Evolutionary conservation across 108 stramenopile genomes (phyloP), one percentile per base, ranked within the genome.

Genomic region (Skeletonema grethae): DNA sequence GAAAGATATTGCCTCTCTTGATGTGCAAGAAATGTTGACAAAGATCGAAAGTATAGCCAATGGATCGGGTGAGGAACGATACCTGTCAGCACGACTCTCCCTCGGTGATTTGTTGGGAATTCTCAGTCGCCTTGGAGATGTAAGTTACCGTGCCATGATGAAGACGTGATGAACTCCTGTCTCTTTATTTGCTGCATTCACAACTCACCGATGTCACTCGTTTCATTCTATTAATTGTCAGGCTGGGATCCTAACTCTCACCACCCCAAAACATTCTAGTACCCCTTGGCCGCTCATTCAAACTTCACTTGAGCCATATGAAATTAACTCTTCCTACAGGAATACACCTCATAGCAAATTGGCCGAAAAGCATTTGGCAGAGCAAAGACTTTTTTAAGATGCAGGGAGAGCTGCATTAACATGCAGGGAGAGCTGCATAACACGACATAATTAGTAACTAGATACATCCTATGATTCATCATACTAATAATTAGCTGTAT

Each of bases 21-120:
- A 84, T 57, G 74, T 93, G 7, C 61, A 87, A 56, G 95, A 96
- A 12, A 72, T 94, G 30, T 55, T 88, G 1, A 77, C 65, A 12
- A 96, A 96, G 65, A 93, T 94, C 78, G 85, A 88, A 57, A 77
- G 81, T 4, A 82, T 96, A 32, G 81, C 87, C 5, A 84, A 85
- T 72, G 73, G 78, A 60, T 74, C 67, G 15, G 95, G 95, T 10
- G 73, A 93, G 63, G 60, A 22, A 12, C 30, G 67, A 58, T 96
- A 92, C 69, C 6, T 82, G 45, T 30, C 60, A 57, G 90, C 91
- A 0, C 69, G 86, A 15, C 95, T 91, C 7, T 71, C 73, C 45
- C 76, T 90, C 20, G 61, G 57, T 9, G 88, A 90, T 67, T 41
- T 86, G 16, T 32, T 85, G 8, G 55, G 62, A 48, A 81, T 95